These are phyloP conservation scores for Alternaria atra DNA, from an alignment of 2,329 filamentous ascomycete genomes.

Conservation along the genomic window DNA sequence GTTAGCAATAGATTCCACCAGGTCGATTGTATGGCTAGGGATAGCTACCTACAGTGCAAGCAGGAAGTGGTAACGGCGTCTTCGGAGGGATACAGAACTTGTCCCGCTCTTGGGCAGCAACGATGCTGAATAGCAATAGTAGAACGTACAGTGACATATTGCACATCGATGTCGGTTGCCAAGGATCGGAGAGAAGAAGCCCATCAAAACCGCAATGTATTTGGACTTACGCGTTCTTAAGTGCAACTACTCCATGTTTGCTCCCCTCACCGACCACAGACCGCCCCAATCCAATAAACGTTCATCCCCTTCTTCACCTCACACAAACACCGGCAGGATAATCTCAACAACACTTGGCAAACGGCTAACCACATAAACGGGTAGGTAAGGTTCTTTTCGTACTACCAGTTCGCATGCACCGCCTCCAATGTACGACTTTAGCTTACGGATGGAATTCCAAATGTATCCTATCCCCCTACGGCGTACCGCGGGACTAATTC, in stretches of 20 bases:
- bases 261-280: not conserved
- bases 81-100: not conserved
- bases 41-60: not conserved
- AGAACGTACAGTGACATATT: not conserved
- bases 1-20: not conserved
- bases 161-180: not conserved
- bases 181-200: too few relatives aligned
- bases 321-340: not conserved
- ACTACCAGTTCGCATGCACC: constrained; percentile 1
- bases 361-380: not conserved
- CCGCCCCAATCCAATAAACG: not conserved
- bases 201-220: not conserved
- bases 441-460: not conserved
- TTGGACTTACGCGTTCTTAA: not conserved
- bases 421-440: not conserved
- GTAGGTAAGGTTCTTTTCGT: not conserved
- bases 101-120: not conserved
- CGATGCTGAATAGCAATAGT: not conserved
- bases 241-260: not conserved
- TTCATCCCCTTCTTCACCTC: not conserved
- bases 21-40: not conserved
- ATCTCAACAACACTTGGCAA: not conserved
- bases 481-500: not conserved
- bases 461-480: not conserved
- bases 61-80: not conserved